Conservation (phyloP, 305 asterid species). For the Fraxinus greggii region DNA sequence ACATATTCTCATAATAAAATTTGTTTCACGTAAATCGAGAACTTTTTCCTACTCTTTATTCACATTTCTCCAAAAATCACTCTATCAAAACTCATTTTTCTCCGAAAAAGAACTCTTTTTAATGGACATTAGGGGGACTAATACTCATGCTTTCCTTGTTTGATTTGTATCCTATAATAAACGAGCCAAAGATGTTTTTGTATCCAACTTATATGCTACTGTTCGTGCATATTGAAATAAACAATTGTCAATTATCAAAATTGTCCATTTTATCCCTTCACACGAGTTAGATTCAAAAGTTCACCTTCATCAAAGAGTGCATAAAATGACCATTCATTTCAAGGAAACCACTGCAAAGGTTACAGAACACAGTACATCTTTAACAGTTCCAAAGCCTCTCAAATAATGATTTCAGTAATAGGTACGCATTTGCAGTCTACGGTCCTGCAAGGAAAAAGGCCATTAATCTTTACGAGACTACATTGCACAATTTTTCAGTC, state of each 20-base stretch:
- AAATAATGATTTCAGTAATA: not conserved
- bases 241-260: too few species aligned
- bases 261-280: not conserved
- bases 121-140: too few species aligned
- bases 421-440: not conserved
- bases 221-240: not conserved
- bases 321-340: not conserved
- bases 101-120: too few species aligned
- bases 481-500: not conserved
- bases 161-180: not conserved
- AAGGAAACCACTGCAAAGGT: not conserved
- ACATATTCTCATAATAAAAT: too few species aligned
- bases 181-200: not conserved
- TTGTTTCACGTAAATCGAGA: too few species aligned
- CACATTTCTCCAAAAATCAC: too few species aligned
- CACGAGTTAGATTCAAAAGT: not conserved
- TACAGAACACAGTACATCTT: not conserved
- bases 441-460: not conserved
- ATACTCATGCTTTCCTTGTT: not conserved
- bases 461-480: not conserved
- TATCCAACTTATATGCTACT: not conserved
- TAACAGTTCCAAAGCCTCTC: slow-evolving; percentile 1
- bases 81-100: too few species aligned
- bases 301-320: not conserved
- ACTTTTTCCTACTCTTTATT: too few species aligned